phyloP scores from a whole-genome alignment of 2,329 filamentous ascomycete genomes.

The Fusarium coffeatum region DNA sequence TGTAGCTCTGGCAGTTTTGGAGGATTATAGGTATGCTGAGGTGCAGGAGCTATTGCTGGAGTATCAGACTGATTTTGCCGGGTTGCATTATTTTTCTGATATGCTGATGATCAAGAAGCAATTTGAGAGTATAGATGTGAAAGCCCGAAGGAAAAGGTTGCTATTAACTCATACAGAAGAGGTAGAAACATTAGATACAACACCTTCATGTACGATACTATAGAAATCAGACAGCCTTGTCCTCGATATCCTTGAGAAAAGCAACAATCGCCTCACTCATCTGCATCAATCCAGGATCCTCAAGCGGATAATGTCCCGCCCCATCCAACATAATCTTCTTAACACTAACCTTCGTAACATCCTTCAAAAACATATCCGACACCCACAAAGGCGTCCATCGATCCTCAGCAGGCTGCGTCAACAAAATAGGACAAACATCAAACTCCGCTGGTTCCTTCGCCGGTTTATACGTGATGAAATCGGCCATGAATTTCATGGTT shows the following conservation, averaged over 20 bases:
- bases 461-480: background rate
- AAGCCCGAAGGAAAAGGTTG: background rate
- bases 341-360: background rate
- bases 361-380: background rate
- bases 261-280: conserved; percentile 9
- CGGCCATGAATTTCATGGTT: background rate
- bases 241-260: conserved; percentile 10
- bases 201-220: background rate
- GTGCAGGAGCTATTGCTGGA: background rate
- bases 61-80: conserved; percentile 12
- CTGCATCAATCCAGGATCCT: conserved; percentile 5
- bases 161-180: rapidly evolving
- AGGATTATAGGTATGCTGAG: background rate
- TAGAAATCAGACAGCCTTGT: background rate
- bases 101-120: background rate
- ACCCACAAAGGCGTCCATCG: conserved; percentile 3
- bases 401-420: conserved; percentile 5
- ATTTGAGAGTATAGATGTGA: background rate
- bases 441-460: conserved; percentile 6
- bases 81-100: background rate
- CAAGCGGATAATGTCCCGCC: conserved; percentile 11
- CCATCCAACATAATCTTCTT: conserved; percentile 8
- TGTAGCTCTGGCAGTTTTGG: background rate
- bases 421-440: conserved; percentile 12
- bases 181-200: background rate